A percentile compares a stretch with the other conserved stretches of the same genome.
These are phyloP conservation scores for Bocquillonia castaneifolia DNA, from an alignment of 441 rosid genomes.

Conservation along the genomic window DNA sequence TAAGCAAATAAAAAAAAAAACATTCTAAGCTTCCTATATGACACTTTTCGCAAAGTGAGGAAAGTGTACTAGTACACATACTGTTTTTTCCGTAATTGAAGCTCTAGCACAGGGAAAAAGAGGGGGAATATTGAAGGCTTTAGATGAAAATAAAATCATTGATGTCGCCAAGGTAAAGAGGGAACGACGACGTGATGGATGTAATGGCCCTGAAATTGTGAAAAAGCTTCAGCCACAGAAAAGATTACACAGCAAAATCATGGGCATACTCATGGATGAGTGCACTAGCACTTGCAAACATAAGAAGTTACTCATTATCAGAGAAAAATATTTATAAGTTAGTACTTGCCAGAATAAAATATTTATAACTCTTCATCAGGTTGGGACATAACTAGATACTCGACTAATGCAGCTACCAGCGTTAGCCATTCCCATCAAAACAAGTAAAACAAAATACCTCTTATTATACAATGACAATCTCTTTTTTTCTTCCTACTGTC, in stretches of 20 bases:
- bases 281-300: neutral
- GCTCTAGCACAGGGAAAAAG: slow-evolving; percentile 57
- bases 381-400: neutral
- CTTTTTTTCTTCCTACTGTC: neutral
- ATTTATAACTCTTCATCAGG: neutral
- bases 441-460: neutral
- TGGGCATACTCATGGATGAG: neutral
- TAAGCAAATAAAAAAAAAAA: neutral
- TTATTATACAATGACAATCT: too few species aligned
- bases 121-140: slow-evolving; percentile 67
- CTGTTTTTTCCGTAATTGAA: slow-evolving; percentile 59
- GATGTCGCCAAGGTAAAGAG: slow-evolving; percentile 64
- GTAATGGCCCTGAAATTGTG: slow-evolving; percentile 56
- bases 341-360: neutral
- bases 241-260: slow-evolving; percentile 9
- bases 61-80: slow-evolving; percentile 26
- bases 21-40: neutral
- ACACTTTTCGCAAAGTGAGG: neutral
- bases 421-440: neutral
- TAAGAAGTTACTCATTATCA: neutral
- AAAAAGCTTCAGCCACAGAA: slow-evolving; percentile 24
- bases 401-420: neutral
- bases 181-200: slow-evolving; percentile 74
- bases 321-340: too few species aligned
- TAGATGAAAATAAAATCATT: slow-evolving; percentile 75